These are phyloP conservation scores for Cucumis sativus DNA, from an alignment of 306 rosid species.

Conservation along the genomic window Cucumber_9930_V3 NC_026659.2:23077001-23077500, in stretches of 20 bases:
- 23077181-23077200: background rate
- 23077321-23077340: background rate
- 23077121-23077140: background rate
- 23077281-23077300: background rate
- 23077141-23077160: background rate
- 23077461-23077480: constrained; percentile 45
- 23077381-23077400: constrained; percentile 18
- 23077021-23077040: constrained; percentile 94
- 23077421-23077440: constrained; percentile 32
- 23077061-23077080: constrained; percentile 98
- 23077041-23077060: constrained; percentile 94
- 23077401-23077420: background rate
- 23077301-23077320: background rate
- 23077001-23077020: constrained; percentile 93
- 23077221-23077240: background rate
- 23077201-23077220: background rate
- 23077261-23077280: background rate
- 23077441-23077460: constrained; percentile 60
- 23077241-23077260: background rate
- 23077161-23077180: background rate
- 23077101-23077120: constrained; percentile 68
- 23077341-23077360: background rate
- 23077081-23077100: constrained; percentile 99
- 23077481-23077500: constrained; percentile 26
- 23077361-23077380: constrained; percentile 3